phyloP scores from a whole-genome alignment of 2,329 filamentous ascomycete genomes.

The Aspergillus oerlinghausenensis region DNA sequence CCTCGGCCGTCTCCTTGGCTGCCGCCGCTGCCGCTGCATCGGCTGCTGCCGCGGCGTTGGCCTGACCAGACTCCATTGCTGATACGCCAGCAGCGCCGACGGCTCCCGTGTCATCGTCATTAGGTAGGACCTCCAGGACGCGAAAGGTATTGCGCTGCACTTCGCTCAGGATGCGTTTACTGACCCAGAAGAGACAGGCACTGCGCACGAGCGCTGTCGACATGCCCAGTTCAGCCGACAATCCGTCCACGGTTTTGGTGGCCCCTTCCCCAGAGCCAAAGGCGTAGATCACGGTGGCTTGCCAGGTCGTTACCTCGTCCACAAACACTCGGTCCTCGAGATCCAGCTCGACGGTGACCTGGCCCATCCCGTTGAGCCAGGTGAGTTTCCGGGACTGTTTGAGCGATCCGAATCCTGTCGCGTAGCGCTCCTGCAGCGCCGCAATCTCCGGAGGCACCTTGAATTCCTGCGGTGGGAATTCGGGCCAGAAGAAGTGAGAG shows the following conservation, averaged over 20 bases:
- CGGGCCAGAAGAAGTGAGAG: constrained; percentile 90
- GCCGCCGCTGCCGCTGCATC: constrained; percentile 39
- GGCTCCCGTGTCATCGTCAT: constrained; percentile 24
- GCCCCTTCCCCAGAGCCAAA: constrained; percentile 57
- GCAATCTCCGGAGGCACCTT: constrained; percentile 42
- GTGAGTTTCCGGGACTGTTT: constrained; percentile 82
- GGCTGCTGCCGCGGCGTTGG: constrained; percentile 35
- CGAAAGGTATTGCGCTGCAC: constrained; percentile 49
- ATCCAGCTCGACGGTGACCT: constrained; percentile 74
- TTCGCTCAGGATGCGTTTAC: constrained; percentile 49
- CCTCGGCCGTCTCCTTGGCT: constrained; percentile 45
- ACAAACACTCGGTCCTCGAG: constrained; percentile 72
- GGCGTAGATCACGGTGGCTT: constrained; percentile 80
- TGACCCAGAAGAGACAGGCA: constrained; percentile 60
- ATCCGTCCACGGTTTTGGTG: constrained; percentile 38
- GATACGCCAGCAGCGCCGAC: constrained; percentile 17
- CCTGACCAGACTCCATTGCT: constrained; percentile 11
- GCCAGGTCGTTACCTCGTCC: constrained; percentile 72
- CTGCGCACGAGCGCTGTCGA: constrained; percentile 53
- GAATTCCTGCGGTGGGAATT: constrained; percentile 56
- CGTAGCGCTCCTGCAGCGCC: constrained; percentile 65
- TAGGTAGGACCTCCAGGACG: constrained; percentile 52
- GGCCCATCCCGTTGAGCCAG: constrained; percentile 80
- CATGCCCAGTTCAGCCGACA: constrained; percentile 52
- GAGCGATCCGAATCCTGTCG: constrained; percentile 68